phyloP scores from a whole-genome alignment of 2,329 filamentous ascomycete genomes.

The Rhinocladiella similis region DNA sequence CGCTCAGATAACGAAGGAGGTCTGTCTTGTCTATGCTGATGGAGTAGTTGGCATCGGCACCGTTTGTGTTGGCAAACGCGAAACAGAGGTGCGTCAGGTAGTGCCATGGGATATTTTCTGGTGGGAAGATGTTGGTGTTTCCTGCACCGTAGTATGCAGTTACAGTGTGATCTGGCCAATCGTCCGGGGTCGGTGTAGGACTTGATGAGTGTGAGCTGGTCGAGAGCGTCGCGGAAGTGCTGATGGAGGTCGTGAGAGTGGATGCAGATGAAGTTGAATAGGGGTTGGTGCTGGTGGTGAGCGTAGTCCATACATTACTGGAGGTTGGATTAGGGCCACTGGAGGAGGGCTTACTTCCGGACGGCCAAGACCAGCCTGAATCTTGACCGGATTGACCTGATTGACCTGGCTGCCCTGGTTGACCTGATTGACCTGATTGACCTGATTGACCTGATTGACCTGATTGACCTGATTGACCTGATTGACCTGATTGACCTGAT shows the following conservation, averaged over 20 bases:
- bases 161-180: constrained; percentile 3
- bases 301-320: no score
- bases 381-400: no score
- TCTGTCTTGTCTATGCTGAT: background rate
- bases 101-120: constrained; percentile 3
- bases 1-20: background rate
- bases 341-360: no score
- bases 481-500: no score
- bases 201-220: background rate
- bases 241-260: no score
- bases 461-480: no score
- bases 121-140: constrained; percentile 1
- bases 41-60: background rate
- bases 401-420: no score
- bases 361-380: no score
- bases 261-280: background rate
- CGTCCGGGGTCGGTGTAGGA: background rate
- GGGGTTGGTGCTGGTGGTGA: background rate
- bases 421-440: no score
- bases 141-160: constrained; percentile 4
- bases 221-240: background rate
- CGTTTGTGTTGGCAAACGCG: constrained; percentile 3
- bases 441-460: no score
- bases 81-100: constrained; percentile 5
- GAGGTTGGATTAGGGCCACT: no score